Conservation (phyloP, 2,329 filamentous ascomycete species). For the Daldinia sp. region DNA sequence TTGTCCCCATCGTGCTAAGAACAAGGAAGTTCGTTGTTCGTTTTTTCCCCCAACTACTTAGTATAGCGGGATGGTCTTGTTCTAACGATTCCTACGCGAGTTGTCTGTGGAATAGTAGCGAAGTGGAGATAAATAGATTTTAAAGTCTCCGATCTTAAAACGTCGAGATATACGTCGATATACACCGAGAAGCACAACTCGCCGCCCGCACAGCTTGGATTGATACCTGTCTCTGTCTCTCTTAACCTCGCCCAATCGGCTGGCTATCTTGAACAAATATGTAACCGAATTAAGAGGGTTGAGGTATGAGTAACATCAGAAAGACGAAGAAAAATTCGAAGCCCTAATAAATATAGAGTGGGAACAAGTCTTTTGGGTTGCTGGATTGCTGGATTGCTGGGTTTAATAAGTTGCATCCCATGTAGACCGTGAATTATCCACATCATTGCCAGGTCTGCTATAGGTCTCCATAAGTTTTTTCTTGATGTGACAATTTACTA, state of each 20-base stretch:
- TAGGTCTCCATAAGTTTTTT: background rate
- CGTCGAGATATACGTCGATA: background rate
- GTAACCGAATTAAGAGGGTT: background rate
- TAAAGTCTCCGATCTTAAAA: background rate
- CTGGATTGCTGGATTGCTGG: background rate
- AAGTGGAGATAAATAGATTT: slow-evolving; percentile 1
- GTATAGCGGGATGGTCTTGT: background rate
- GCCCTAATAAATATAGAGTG: slow-evolving; percentile 3
- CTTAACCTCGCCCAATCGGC: background rate
- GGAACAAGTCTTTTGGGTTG: background rate
- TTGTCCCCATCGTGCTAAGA: background rate
- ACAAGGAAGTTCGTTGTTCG: background rate
- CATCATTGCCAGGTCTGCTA: background rate
- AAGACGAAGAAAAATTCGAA: background rate
- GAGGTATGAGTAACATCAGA: background rate
- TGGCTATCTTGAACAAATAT: background rate
- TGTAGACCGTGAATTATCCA: slow-evolving; percentile 1
- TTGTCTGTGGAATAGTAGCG: background rate
- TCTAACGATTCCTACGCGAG: background rate
- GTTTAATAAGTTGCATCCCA: slow-evolving; percentile 3
- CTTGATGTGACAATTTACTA: slow-evolving; percentile 6
- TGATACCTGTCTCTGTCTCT: background rate
- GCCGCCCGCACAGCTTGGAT: background rate
- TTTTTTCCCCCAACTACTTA: background rate
- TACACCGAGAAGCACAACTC: background rate